Conservation (phyloP, 2,329 filamentous ascomycete species). For the Gnomoniopsis smithogilvyi region DNA sequence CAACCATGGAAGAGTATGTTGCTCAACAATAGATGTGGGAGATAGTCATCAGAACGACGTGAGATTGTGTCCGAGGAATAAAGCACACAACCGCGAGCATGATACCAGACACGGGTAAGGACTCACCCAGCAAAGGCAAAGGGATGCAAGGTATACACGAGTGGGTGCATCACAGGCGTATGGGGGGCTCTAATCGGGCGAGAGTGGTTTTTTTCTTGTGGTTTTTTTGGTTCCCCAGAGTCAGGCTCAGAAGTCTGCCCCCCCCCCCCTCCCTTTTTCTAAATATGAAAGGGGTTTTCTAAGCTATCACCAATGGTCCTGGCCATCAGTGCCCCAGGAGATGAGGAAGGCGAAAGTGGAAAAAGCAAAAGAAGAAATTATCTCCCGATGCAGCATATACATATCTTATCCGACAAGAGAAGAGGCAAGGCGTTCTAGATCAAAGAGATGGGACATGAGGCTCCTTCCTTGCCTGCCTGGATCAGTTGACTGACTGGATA, state of each 20-base stretch:
- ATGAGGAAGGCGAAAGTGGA: not conserved
- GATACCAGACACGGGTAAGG: conserved; percentile 13
- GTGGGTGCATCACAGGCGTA: conserved; percentile 15
- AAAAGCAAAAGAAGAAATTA: not conserved
- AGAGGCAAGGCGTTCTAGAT: conserved; percentile 15
- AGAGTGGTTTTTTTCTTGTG: not conserved
- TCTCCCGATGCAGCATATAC: conserved; percentile 11
- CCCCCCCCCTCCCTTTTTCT: not conserved
- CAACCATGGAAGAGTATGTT: conserved; percentile 37
- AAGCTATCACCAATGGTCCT: not conserved
- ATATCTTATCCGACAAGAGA: not conserved
- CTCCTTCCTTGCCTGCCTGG: not conserved
- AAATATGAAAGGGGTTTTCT: not conserved
- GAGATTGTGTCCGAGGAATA: conserved; percentile 5
- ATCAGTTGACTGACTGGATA: conserved; percentile 7
- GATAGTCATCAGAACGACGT: not conserved
- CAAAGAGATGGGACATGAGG: conserved; percentile 5
- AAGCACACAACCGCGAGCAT: conserved; percentile 11
- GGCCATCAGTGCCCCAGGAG: not conserved
- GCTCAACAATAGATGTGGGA: conserved; percentile 30
- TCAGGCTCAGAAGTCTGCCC: not conserved
- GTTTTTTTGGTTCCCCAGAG: not conserved
- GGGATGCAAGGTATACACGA: conserved; percentile 10
- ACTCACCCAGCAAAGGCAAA: conserved; percentile 2
- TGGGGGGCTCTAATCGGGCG: not conserved